phyloP scores from a whole-genome alignment of 495 filamentous ascomycete species.

The Hypoxylon lienhwacheense region DNA sequence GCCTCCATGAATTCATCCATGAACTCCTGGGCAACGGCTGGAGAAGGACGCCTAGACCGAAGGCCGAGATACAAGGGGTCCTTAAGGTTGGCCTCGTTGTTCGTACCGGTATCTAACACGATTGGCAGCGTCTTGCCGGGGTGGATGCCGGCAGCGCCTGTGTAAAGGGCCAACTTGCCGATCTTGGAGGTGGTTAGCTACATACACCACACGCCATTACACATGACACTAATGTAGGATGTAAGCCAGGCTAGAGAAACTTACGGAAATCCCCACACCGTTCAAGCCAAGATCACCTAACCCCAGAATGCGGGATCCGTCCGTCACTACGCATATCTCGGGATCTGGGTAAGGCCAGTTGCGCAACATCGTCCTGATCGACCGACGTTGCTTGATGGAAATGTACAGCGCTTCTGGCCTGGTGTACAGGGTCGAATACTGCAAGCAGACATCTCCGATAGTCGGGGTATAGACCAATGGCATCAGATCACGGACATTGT shows the following conservation, averaged over 20 bases:
- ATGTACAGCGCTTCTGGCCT: slow-evolving; percentile 93
- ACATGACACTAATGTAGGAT: no score
- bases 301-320: slow-evolving; percentile 94
- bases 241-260: slow-evolving; percentile 36
- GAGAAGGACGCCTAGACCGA: slow-evolving; percentile 74
- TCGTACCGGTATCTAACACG: slow-evolving; percentile 87
- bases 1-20: slow-evolving; percentile 98
- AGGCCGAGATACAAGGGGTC: slow-evolving; percentile 95
- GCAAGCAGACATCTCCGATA: slow-evolving; percentile 92
- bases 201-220: slow-evolving; percentile 16
- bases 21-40: slow-evolving; percentile 86
- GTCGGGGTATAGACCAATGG: slow-evolving; percentile 97
- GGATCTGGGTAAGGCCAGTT: slow-evolving; percentile 89
- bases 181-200: slow-evolving; percentile 46
- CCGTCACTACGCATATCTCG: slow-evolving; percentile 95
- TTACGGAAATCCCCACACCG: slow-evolving; percentile 96
- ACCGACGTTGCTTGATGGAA: slow-evolving; percentile 84
- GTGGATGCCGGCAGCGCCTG: slow-evolving; percentile 93
- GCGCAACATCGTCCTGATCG: slow-evolving; percentile 76
- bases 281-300: slow-evolving; percentile 95
- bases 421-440: slow-evolving; percentile 95
- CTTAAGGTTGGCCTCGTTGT: slow-evolving; percentile 82
- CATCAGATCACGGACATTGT: slow-evolving; percentile 88
- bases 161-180: slow-evolving; percentile 91
- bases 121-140: slow-evolving; percentile 90